These are phyloP conservation scores for Entomophthora muscae DNA, from an alignment of 371 early-diverging fungal genomes.

Conservation along the genomic window DNA sequence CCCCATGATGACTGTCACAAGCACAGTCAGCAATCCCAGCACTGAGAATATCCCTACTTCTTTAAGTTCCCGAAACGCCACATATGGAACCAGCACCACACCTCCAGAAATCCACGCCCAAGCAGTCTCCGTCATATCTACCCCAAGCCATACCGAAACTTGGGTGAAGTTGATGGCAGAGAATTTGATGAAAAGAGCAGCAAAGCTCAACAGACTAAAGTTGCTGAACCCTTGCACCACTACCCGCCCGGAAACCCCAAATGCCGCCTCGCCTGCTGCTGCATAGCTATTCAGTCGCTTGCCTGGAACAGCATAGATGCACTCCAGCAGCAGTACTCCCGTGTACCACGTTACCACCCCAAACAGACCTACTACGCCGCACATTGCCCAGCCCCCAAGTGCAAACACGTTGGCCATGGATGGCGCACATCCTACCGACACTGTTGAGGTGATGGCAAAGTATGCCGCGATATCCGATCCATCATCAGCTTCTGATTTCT, in stretches of 20 bases:
- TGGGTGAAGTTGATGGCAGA: conserved; percentile 20
- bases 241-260: conserved; percentile 15
- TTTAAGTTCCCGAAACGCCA: neutral
- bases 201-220: conserved; percentile 34
- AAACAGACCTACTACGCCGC: conserved; percentile 6
- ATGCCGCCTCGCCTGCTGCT: conserved; percentile 19
- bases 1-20: no score
- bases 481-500: no score
- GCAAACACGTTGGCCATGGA: conserved; percentile 8
- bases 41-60: conserved; percentile 17
- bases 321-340: conserved; percentile 11
- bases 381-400: conserved; percentile 12
- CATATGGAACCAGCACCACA: neutral
- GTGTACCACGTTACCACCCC: conserved; percentile 9
- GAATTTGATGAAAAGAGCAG: conserved; percentile 32
- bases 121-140: neutral
- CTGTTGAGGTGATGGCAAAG: neutral
- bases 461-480: no score
- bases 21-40: conserved; percentile 25
- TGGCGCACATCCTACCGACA: neutral
- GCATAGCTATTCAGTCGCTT: conserved; percentile 13
- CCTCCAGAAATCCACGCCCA: neutral
- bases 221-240: conserved; percentile 29
- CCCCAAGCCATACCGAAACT: neutral
- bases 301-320: conserved; percentile 8